Percentiles rank a stretch among this genome's conserved stretches.
phyloP scores from a whole-genome alignment of 2,329 filamentous ascomycete species.

The Cladosporium colombiae region DNA sequence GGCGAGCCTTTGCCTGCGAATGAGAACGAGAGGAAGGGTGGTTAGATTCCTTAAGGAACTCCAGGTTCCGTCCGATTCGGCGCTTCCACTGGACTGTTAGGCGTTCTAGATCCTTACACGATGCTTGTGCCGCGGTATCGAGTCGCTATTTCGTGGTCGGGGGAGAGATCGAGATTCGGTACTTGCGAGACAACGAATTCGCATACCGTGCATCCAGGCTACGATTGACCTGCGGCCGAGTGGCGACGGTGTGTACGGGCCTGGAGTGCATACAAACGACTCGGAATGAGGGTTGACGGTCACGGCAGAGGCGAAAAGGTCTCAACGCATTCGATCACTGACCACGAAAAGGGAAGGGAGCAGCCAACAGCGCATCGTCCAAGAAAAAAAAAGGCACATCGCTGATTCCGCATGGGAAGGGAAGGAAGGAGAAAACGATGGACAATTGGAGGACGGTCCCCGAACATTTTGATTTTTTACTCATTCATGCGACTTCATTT shows the following conservation, averaged over 20 bases:
- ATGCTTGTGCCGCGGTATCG: background rate
- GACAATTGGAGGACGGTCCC: background rate
- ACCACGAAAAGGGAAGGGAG: background rate
- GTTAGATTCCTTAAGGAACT: conserved; percentile 25
- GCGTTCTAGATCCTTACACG: background rate
- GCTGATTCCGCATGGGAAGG: background rate
- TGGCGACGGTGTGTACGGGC: background rate
- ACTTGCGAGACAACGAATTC: background rate
- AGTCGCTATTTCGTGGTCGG: background rate
- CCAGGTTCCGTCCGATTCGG: background rate
- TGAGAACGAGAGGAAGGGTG: conserved; percentile 49
- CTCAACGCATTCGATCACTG: background rate
- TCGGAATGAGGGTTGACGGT: too few species aligned
- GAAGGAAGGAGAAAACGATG: too few species aligned
- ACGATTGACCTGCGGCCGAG: background rate
- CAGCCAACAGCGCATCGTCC: background rate
- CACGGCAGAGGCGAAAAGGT: background rate
- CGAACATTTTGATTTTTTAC: background rate
- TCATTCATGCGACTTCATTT: background rate
- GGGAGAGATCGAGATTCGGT: background rate
- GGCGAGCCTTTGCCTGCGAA: conserved; percentile 45
- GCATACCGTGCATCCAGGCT: background rate
- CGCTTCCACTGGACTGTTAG: background rate
- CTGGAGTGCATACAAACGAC: too few species aligned
- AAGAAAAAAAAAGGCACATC: background rate